Evolutionary conservation across 805 yeast genomes (phyloP).

Genomic region (Cyberlindnera misumaiensis): DNA sequence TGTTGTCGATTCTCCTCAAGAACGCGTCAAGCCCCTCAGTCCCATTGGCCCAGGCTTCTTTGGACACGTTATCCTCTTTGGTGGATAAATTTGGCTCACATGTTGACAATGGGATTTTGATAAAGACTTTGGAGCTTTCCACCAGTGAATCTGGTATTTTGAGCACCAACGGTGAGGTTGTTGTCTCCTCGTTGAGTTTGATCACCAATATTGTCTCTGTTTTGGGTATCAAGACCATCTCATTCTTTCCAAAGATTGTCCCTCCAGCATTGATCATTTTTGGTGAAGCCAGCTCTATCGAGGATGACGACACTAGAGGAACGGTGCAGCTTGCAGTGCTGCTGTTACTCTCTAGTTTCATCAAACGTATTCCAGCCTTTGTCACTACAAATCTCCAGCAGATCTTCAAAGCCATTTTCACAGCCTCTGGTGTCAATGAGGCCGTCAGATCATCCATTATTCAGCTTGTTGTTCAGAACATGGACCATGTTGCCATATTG

Average conservation of each 20-base stretch:
- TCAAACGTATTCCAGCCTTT: constrained; percentile 83
- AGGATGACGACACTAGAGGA: constrained; percentile 24
- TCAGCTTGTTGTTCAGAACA: constrained; percentile 52
- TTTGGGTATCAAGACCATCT: constrained; percentile 81
- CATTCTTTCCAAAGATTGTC: constrained; percentile 77
- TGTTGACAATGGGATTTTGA: constrained; percentile 40
- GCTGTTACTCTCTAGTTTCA: constrained; percentile 63
- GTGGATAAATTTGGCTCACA: constrained; percentile 55
- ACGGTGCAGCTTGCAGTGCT: constrained; percentile 62
- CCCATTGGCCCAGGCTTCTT: constrained; percentile 58
- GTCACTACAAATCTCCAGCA: constrained; percentile 62
- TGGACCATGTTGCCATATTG: constrained; percentile 60
- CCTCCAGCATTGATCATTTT: constrained; percentile 66
- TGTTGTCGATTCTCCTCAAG: constrained; percentile 43
- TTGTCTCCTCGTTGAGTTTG: constrained; percentile 67
- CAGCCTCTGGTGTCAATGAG: constrained; percentile 52
- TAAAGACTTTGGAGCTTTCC: constrained; percentile 42
- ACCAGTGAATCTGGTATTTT: constrained; percentile 49
- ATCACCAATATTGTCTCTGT: constrained; percentile 63
- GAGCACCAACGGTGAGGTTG: constrained; percentile 49
- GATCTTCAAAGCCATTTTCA: constrained; percentile 51
- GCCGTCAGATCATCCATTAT: constrained; percentile 56
- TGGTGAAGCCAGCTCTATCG: constrained; percentile 25
- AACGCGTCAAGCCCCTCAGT: constrained; percentile 27
- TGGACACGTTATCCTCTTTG: constrained; percentile 60